phyloP scores from a whole-genome alignment of 2,329 filamentous ascomycete species.

The Pyricularia grisea region DNA sequence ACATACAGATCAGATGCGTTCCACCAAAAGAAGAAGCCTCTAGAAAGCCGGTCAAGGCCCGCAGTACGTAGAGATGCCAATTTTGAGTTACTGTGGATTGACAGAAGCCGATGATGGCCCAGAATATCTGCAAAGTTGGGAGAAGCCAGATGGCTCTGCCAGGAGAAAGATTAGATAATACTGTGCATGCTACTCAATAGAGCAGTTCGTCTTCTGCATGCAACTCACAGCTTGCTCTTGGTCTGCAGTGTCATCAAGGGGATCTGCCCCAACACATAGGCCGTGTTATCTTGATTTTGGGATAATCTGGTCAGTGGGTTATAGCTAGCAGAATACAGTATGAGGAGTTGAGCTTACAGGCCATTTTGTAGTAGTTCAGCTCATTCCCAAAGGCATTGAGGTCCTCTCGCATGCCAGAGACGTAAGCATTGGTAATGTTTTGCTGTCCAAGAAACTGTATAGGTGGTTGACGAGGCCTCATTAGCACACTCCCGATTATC shows the following conservation, averaged over 20 bases:
- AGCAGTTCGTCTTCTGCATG: no score
- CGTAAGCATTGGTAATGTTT: conserved; percentile 6
- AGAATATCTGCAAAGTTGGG: neutral
- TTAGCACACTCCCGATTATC: neutral
- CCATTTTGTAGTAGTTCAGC: conserved; percentile 5
- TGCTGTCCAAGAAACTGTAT: conserved; percentile 3
- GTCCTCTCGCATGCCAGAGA: conserved; percentile 5
- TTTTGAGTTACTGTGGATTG: conserved; percentile 5
- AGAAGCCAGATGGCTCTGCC: conserved; percentile 2
- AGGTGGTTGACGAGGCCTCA: neutral
- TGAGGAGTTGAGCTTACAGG: neutral
- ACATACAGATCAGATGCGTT: conserved; percentile 4
- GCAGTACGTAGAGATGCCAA: conserved; percentile 4
- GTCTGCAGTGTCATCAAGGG: conserved; percentile 4
- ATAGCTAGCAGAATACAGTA: neutral
- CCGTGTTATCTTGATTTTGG: neutral
- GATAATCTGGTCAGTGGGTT: neutral
- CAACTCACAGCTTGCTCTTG: conserved; percentile 3
- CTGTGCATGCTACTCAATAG: neutral
- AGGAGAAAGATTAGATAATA: no score
- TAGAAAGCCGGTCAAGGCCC: conserved; percentile 3
- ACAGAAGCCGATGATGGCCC: conserved; percentile 5
- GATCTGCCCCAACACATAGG: conserved; percentile 4
- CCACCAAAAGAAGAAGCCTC: conserved; percentile 5
- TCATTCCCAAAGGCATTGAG: conserved; percentile 4